These are phyloP conservation scores for Zostera marina DNA, from an alignment of 116 monocot species.

Conservation along the genomic window DNA sequence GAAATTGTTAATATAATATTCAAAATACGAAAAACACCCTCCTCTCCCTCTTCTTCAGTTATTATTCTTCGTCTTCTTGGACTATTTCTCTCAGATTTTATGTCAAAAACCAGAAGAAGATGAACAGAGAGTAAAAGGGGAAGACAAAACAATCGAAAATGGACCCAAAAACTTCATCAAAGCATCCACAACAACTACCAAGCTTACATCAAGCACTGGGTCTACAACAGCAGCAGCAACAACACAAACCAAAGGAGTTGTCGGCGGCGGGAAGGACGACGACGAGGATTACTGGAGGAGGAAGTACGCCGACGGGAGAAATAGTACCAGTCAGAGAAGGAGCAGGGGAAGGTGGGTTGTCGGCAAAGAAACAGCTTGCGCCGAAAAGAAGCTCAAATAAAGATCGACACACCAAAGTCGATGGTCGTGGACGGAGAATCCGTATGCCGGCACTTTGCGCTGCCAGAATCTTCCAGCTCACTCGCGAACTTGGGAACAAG, in stretches of 20 bases:
- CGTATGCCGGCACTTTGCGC: constrained; percentile 31
- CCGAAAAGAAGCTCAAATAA: constrained; percentile 20
- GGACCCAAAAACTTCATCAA: constrained; percentile 4
- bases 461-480: constrained; percentile 25
- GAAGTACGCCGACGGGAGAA: neutral
- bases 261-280: neutral
- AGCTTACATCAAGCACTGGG: constrained; percentile 3
- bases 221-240: constrained; percentile 2
- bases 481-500: constrained; percentile 21
- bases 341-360: neutral
- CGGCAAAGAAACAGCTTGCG: constrained; percentile 10
- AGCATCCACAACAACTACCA: constrained; percentile 1
- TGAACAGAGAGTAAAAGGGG: no score
- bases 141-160: neutral
- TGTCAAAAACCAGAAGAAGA: no score
- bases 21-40: no score
- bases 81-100: no score
- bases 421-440: constrained; percentile 20
- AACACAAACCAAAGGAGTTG: neutral
- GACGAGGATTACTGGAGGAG: neutral
- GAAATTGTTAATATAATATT: no score
- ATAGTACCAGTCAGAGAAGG: neutral
- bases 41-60: no score
- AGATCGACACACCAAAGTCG: constrained; percentile 31
- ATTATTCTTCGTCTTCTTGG: no score